These are phyloP conservation scores for Neurospora sp. DNA, from an alignment of 495 filamentous ascomycete genomes.

Conservation along the genomic window DNA sequence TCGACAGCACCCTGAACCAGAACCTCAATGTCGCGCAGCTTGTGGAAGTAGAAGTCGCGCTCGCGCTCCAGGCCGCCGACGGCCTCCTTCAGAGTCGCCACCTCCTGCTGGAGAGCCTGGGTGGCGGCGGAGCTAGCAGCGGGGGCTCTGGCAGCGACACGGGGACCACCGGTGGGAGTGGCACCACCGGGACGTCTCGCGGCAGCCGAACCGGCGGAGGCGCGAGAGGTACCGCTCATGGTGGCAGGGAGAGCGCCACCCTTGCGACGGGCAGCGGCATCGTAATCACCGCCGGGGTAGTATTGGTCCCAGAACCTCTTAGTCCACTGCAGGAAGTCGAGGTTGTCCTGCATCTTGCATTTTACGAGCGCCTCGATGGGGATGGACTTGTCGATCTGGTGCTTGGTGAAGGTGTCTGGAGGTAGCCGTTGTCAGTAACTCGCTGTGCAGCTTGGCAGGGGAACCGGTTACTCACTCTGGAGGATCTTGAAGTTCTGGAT, in stretches of 20 bases:
- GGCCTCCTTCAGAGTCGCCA: conserved; percentile 71
- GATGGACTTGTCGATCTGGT: conserved; percentile 75
- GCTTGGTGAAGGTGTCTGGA: conserved; percentile 56
- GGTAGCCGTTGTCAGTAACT: background rate
- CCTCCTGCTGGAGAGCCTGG: conserved; percentile 69
- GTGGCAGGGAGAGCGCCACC: conserved; percentile 51
- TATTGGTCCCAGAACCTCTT: conserved; percentile 98
- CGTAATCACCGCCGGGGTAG: conserved; percentile 93
- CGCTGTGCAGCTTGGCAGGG: background rate
- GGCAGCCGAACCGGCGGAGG: conserved; percentile 36
- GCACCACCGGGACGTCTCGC: conserved; percentile 49
- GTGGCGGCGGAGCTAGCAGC: conserved; percentile 39
- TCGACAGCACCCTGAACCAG: conserved; percentile 87
- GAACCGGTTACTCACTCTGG: conserved; percentile 55
- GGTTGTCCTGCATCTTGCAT: conserved; percentile 99
- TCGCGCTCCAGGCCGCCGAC: conserved; percentile 84
- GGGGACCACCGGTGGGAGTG: conserved; percentile 58
- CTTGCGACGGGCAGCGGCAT: conserved; percentile 76
- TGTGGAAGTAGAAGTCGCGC: conserved; percentile 98
- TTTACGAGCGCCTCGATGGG: conserved; percentile 83
- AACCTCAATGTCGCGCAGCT: conserved; percentile 91
- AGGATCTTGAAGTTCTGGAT: conserved; percentile 96
- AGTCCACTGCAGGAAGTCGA: conserved; percentile 95
- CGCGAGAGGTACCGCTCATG: conserved; percentile 29
- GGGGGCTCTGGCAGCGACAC: conserved; percentile 36